A percentile compares a stretch with the other conserved stretches of the same genome.
phyloP scores from a whole-genome alignment of 169 alveolate genomes.

The Eimeria sp. region DNA sequence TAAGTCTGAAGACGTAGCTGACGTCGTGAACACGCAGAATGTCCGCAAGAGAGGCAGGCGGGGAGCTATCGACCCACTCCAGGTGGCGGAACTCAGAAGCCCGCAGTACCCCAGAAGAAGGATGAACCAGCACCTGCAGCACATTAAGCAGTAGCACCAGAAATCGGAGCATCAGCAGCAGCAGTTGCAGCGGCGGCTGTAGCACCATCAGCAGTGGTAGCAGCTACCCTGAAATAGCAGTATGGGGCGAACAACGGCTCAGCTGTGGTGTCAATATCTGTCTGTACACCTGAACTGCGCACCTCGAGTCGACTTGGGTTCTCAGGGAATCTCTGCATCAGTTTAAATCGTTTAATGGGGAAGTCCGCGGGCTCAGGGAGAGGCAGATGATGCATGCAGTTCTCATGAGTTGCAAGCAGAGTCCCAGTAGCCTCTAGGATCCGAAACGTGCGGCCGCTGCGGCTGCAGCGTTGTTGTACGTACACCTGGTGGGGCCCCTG shows the following conservation, averaged over 20 bases:
- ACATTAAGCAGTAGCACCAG: background rate
- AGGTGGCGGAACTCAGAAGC: constrained; percentile 90
- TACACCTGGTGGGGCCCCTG: constrained; percentile 18
- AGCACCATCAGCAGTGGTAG: background rate
- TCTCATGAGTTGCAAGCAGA: constrained; percentile 66
- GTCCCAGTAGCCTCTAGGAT: constrained; percentile 28
- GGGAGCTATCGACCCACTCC: constrained; percentile 89
- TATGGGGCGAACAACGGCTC: no score
- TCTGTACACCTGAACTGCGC: background rate
- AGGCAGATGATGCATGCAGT: constrained; percentile 92
- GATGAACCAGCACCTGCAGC: constrained; percentile 85
- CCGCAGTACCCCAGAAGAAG: constrained; percentile 92
- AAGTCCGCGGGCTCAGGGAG: constrained; percentile 95
- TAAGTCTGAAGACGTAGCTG: constrained; percentile 92
- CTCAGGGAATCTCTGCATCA: constrained; percentile 92
- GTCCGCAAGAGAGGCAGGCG: constrained; percentile 95
- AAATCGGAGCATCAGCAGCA: background rate
- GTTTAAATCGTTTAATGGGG: constrained; percentile 91
- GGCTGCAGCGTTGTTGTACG: constrained; percentile 66
- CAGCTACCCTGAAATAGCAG: background rate
- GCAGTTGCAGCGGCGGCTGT: background rate
- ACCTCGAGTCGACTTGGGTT: constrained; percentile 96
- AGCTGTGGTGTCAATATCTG: background rate
- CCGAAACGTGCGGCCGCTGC: constrained; percentile 12
- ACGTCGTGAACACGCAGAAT: constrained; percentile 97